Conservation (phyloP, 805 yeast species). For the Starmerella sp. region DNA sequence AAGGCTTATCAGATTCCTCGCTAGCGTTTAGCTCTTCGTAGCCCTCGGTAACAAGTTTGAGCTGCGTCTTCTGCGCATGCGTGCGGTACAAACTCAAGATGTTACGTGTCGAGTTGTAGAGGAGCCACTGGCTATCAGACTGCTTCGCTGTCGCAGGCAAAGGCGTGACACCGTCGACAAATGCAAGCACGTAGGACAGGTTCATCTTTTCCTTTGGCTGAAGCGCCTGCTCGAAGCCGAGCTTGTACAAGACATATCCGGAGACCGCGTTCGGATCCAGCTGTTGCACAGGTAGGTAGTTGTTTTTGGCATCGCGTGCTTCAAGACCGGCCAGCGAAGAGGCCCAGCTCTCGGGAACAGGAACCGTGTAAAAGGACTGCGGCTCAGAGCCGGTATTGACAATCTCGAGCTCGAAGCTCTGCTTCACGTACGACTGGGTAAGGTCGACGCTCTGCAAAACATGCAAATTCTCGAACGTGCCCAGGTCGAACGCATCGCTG, state of each 20-base stretch:
- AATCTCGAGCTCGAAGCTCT: constrained; percentile 43
- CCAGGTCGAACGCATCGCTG: constrained; percentile 1
- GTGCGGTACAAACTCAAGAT: constrained; percentile 57
- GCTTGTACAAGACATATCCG: constrained; percentile 29
- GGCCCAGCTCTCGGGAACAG: constrained; percentile 41
- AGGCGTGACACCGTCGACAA: constrained; percentile 40
- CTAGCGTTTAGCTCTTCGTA: constrained; percentile 28
- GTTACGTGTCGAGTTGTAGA: constrained; percentile 42
- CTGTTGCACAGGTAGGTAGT: constrained; percentile 9
- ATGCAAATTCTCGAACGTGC: constrained; percentile 36
- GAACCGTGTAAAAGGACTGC: constrained; percentile 43
- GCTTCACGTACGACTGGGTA: constrained; percentile 53
- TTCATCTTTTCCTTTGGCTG: constrained; percentile 47
- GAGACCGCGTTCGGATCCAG: constrained; percentile 25
- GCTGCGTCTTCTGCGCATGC: constrained; percentile 33
- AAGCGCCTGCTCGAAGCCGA: constrained; percentile 53
- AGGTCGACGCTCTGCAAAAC: constrained; percentile 53
- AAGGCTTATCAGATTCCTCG: constrained; percentile 29
- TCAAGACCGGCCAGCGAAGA: constrained; percentile 38
- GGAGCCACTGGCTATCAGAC: constrained; percentile 49
- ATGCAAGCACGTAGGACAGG: constrained; percentile 30
- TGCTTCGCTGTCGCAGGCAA: constrained; percentile 53
- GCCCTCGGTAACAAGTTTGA: constrained; percentile 36
- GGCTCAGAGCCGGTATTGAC: constrained; percentile 50
- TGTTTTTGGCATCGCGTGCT: constrained; percentile 28